Base-by-base conservation (phyloP, 2,329 filamentous ascomycete genomes). In the Penicillium glabrum region DNA sequence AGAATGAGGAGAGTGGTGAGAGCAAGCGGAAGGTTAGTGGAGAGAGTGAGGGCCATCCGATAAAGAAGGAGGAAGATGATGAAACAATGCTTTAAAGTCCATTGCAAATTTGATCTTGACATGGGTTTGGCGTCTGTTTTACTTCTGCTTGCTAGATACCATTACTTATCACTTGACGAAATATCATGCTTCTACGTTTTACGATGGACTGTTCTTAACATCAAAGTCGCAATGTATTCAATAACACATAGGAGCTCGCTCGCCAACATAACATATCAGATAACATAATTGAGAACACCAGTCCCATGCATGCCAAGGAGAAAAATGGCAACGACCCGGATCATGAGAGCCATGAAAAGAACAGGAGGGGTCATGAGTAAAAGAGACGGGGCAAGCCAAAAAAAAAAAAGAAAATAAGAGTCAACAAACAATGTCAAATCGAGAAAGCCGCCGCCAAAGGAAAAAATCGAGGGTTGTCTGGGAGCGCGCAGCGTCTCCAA, bases 251-350 rank as follows among this genome's bases (percentile, higher is more conserved):
- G 46, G 49, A 55, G 29, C 41, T 64, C 63, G 61, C 61, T 70
- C 69, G 69, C 69, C 70, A 67, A 63, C 69, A 58, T 48, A 61
- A 54, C 60, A 66, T 55, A 66, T 60, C 62, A 64, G 23, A 56
- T 61, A 63, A 67, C 64, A 66, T 59, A 61, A 66, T 58, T 44
- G 61, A 66, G 43, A 73, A 74, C 72, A 70, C 72, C 72, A 65
- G 63, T 68, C 65, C 71, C 69, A 75, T 75, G 72, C 72, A 74
- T 72, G 69, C 65, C 65, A 66, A 62, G 53, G n/a, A 63, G n/a
- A 57, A 56, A 58, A 66, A 61, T 62, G 65, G 61, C 68, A 65
- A 66, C 57, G 65, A 64, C 68, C 62, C 61, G 55, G 54, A 61
- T 72, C 69, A 68, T 72, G 60, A 67, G 62, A 65, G 63, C 68